Conservation (phyloP, 176 grass and related monocot species). For the Carex cristatella region DNA sequence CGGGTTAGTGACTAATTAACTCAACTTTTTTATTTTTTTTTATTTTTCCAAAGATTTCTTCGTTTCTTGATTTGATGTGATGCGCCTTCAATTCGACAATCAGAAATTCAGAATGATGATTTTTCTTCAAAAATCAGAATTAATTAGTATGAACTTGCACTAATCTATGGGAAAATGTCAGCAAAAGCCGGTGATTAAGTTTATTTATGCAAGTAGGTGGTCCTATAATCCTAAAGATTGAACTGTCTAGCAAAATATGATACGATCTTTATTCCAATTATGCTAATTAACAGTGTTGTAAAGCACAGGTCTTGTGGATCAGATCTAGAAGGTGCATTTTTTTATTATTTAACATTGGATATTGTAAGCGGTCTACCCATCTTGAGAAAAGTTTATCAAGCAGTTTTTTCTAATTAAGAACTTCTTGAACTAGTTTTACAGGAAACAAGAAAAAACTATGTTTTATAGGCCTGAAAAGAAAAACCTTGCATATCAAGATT, state of each 20-base stretch:
- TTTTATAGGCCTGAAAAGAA: not conserved
- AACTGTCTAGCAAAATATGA: not conserved
- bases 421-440: not conserved
- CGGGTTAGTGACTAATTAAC: slow-evolving; percentile 33
- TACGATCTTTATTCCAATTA: not conserved
- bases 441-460: not conserved
- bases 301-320: not conserved
- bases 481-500: not conserved
- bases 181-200: no score
- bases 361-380: no score
- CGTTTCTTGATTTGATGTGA: not conserved
- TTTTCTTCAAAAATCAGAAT: not conserved
- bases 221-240: not conserved
- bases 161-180: no score
- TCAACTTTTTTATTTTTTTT: not conserved
- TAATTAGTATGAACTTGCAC: not conserved
- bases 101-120: not conserved
- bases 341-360: no score
- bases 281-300: not conserved
- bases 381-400: no score
- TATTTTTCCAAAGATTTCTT: not conserved
- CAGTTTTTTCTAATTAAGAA: not conserved
- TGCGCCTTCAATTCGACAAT: not conserved
- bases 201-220: no score
- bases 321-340: no score